Percentiles rank a stretch among this genome's conserved stretches.
Evolutionary conservation across 2,329 filamentous ascomycete genomes (phyloP).

Genomic region (Cercospora nicotianae): DNA sequence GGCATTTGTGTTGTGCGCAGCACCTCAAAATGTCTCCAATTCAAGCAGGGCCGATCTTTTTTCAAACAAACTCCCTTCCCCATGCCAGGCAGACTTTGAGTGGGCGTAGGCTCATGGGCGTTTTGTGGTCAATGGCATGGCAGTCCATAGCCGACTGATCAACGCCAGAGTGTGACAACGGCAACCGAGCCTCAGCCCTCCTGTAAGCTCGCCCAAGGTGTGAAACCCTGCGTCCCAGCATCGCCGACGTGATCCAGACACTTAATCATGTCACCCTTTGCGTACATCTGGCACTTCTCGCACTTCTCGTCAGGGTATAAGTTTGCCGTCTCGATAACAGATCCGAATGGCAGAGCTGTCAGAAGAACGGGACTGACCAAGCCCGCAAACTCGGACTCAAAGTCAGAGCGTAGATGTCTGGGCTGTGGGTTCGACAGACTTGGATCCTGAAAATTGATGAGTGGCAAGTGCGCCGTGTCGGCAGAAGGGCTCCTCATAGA

Average conservation of each 20-base stretch:
- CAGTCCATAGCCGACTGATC: neutral
- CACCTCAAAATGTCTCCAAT: neutral
- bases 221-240: conserved; percentile 10
- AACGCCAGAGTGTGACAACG: neutral
- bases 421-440: conserved; percentile 1
- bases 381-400: conserved; percentile 1
- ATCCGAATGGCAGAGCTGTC: conserved; percentile 18
- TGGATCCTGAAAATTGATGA: neutral
- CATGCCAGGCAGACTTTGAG: neutral
- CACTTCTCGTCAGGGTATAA: conserved; percentile 10
- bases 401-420: conserved; percentile 5
- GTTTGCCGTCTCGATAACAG: conserved; percentile 16
- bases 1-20: neutral
- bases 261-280: neutral
- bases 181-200: neutral
- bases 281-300: neutral
- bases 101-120: neutral
- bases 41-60: neutral
- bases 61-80: neutral
- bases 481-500: neutral
- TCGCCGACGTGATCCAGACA: neutral
- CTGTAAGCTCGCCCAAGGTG: neutral
- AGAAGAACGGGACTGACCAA: conserved; percentile 15
- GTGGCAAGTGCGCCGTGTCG: conserved; percentile 11
- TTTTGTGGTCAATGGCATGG: neutral